Evolutionary conservation across 148 eudicot species (phyloP), one percentile per base, ranked within the genome.

Genomic region (Arctostaphylos glauca): DNA sequence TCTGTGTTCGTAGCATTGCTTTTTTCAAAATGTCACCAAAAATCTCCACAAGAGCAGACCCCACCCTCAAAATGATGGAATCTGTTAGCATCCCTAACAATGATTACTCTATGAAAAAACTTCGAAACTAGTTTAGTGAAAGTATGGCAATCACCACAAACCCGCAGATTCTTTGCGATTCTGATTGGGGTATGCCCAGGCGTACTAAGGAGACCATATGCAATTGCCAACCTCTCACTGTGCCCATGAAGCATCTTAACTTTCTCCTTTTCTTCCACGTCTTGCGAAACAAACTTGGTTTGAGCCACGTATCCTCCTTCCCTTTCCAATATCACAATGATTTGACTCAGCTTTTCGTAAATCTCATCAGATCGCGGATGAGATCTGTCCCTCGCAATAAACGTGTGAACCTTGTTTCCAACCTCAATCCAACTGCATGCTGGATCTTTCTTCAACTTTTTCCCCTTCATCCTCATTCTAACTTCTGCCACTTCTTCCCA

Each of bases 391-490:
- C 95, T 88, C 2, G 92, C 92, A 84, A 83, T 83, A 74, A 96
- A 96, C 1, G 88, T 89, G 86, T 96, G 99, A 47, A 93, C 88
- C 74, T 86, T 84, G 78, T 90, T 89, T 21, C 87, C 89, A 18
- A 94, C 83, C 86, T 94, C 96, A 48, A 96, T 93, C 98, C 99
- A 96, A 87, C 97, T 93, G 84, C 98, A 94, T 3, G 90, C 99
- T 4, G 99, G 99, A 75, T 91, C 93, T 90, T 96, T 96, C 89
- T 89, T 93, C 81, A 96, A 80, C 14, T 92, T 92, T 82, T 85
- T 87, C 71, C 59, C 84, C 84, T 89, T 92, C 98, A 96, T 96
- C 84, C 54, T 84, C 70, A 54, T 81, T 77, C 99, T 91, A 78
- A 93, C 87, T 83, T 84, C 84, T 62, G 84, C 93, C 64, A 90